Evolutionary conservation across 2,329 filamentous ascomycete species (phyloP).

Genomic region (Nemania sp.): DNA sequence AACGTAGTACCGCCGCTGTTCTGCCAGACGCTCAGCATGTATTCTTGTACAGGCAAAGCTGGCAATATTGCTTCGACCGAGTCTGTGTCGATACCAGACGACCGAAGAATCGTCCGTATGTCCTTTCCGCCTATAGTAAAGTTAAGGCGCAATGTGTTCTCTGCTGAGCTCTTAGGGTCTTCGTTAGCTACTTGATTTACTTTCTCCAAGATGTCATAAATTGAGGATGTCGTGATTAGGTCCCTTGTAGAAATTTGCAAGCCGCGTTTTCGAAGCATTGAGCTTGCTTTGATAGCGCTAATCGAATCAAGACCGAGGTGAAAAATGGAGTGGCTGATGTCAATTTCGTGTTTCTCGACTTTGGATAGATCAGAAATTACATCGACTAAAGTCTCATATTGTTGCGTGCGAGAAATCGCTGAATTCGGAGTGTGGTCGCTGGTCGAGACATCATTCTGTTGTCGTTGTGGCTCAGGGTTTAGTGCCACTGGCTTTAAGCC

Average conservation of each 20-base stretch:
- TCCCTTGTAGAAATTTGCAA: constrained; percentile 70
- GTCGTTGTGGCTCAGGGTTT: background rate
- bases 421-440: background rate
- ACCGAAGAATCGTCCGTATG: constrained; percentile 42
- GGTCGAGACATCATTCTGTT: background rate
- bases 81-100: constrained; percentile 45
- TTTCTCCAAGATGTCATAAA: constrained; percentile 61
- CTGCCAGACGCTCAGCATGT: constrained; percentile 80
- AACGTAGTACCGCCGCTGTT: constrained; percentile 69
- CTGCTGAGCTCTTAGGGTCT: background rate
- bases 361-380: constrained; percentile 63
- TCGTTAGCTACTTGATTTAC: constrained; percentile 18
- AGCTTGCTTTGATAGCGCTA: constrained; percentile 81
- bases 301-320: constrained; percentile 90
- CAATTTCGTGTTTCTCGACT: constrained; percentile 60
- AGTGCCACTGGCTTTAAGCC: constrained; percentile 55
- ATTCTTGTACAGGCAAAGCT: constrained; percentile 74
- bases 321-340: constrained; percentile 68
- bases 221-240: constrained; percentile 67
- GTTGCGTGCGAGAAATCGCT: background rate
- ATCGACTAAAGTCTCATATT: constrained; percentile 44
- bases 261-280: constrained; percentile 66
- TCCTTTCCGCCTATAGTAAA: constrained; percentile 45
- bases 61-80: constrained; percentile 65
- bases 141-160: background rate